Base-by-base conservation (phyloP, 1,139 yeast species). In the Candida sojae region DNA sequence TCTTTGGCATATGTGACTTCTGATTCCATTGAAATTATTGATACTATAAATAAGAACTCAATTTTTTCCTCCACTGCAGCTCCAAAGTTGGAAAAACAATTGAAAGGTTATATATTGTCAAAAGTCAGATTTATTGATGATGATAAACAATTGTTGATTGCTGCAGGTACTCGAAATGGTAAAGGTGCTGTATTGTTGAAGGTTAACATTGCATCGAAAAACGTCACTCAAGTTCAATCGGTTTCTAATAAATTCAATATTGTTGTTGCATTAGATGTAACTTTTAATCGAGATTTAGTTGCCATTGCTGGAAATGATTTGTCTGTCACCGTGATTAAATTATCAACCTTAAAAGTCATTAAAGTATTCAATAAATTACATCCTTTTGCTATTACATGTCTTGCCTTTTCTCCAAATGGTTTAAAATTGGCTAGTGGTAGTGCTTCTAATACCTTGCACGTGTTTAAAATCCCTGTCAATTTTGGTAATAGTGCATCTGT, bases 261-360 rank as follows among this genome's bases (percentile, higher is more conserved):
- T 42, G 75, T 88, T 28, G 88, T 95, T 0, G 85, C 95, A 0
- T 67, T 90, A 62, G 96, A 86, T 58, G 68, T 74, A 36, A 64
- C 72, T 11, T 56, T 62, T 8, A 54, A 66, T 4, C 74, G 74
- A 42, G 75, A 82, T 42, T 68, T 86, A 43, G 72, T 85, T 26
- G 95, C 88, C 0, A 62, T 89, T 25, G 89, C 95, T 0, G 88
- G 93, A 1, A 86, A 88, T 53, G 93, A 89, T 56, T 78, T 83
- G 52, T 82, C 96, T 1, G 73, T 91, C 23, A 70, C 82, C 1
- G 60, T 88, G 10, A 66, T 84, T 6, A 78, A 78, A 41, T 68
- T 79, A 26, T 71, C 75, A 13, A 80, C 75, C 53, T 77, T 88
- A 48, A 73, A 75, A 43, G 67, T 75, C 9, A 59, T 83, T 39